Evolutionary conservation across 2,329 filamentous ascomycete genomes (phyloP), one percentile per base, ranked within the genome.

Genomic region (Diaporthe humulicola): DNA sequence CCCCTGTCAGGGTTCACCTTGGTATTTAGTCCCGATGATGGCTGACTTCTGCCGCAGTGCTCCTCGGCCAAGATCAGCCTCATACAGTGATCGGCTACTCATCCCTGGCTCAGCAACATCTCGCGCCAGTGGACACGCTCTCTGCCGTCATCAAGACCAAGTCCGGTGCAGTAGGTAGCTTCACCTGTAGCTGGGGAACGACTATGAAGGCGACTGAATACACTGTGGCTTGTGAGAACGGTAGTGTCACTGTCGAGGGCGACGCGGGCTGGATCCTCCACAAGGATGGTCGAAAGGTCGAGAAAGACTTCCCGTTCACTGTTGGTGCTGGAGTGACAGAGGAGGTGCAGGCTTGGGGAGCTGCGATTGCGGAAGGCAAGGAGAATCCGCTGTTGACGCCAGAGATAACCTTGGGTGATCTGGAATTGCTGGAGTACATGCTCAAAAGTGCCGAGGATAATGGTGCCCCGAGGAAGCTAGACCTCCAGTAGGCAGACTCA

Each of bases 41-140:
- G 64, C 64, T 69, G 64, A 69, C 48, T 40, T 54, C 9, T 19
- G 64, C 45, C 40, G 48, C 40, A 45, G 81, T 90, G 54, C 79
- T 95, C 50, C 82, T 94, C 2, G 85, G 88, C 60, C 69, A 87
- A 50, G 83, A 86, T 19, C 83, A 87, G 22, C 81, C 83, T 12
- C 45, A 60, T 5, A 85, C 81, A 33, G 83, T 92, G 7, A 84
- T 86, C n/a, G 91, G 90, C 0, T 89, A 89, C 73, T 90, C 90
- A 0, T 80, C 83, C 7, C 87, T 88, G 75, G 81, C 88, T 60
- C 86, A 89, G 75, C 79, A 85, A 57, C 86, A 92, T 79, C 84
- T 94, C 2, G 86, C 89, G 2, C 92, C 92, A 0, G 86, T 93
- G 0, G 93, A 94, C 79, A 92, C 91, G 3, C 84, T 93, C 71